A percentile compares a stretch with the other conserved stretches of the same genome.
These are phyloP conservation scores for Syzygium syzygioides DNA, from an alignment of 441 rosid species.

Conservation along the genomic window DNA sequence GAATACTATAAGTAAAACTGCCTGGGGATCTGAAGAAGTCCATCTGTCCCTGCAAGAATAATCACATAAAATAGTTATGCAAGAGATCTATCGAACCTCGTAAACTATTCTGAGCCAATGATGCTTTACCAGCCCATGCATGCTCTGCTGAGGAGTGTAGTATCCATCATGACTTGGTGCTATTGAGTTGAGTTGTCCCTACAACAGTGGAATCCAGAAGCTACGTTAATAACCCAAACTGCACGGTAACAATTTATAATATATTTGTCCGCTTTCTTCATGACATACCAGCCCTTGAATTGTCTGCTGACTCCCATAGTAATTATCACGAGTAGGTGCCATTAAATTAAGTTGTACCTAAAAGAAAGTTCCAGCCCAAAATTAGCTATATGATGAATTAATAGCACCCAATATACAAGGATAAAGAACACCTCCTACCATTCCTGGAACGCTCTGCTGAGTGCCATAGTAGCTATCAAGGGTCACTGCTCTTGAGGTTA, in stretches of 20 bases:
- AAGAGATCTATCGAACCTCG: not conserved
- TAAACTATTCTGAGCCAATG: not conserved
- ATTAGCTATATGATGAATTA: not conserved
- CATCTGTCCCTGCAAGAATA: conserved; percentile 54
- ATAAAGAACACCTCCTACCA: conserved; percentile 38
- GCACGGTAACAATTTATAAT: not conserved
- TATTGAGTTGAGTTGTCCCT: conserved; percentile 79
- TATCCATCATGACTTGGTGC: conserved; percentile 76
- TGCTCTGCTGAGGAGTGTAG: conserved; percentile 60
- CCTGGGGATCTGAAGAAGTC: conserved; percentile 67
- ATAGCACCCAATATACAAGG: conserved; percentile 1
- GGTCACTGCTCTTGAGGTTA: conserved; percentile 57
- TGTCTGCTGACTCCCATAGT: conserved; percentile 66
- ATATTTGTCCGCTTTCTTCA: not conserved
- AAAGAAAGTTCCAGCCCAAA: conserved; percentile 5
- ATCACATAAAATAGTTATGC: not conserved
- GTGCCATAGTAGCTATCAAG: conserved; percentile 63
- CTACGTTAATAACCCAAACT: not conserved
- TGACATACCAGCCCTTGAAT: conserved; percentile 79
- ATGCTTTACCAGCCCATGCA: conserved; percentile 66
- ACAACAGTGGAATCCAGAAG: conserved; percentile 12
- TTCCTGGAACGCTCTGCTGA: conserved; percentile 58
- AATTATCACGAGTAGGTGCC: conserved; percentile 73
- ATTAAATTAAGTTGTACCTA: conserved; percentile 88
- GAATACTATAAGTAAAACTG: conserved; percentile 50